Evolutionary conservation across 1,284 basidiomycete species (phyloP), one percentile per base, ranked within the genome.

Genomic region (Rhizopogon parksii): DNA sequence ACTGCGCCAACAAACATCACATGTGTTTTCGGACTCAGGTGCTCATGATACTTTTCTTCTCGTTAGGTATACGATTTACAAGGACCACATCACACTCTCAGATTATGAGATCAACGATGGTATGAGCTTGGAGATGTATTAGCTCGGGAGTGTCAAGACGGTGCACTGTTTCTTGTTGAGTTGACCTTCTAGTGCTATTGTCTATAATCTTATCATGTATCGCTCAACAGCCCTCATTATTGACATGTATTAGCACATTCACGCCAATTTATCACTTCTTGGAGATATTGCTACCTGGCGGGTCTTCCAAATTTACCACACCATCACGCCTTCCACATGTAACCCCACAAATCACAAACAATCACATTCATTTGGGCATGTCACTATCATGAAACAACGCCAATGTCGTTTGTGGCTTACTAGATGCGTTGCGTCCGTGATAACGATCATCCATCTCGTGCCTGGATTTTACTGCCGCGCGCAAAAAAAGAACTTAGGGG

Each of bases 101-200:
- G 96, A 99, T 70, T 99, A 97, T 64, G 94, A 97, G 73, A 95
- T 95, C 54, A 71, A 93, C 64, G 91, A 95, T 65, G 92, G 92
- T 34, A 93, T 92, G 90, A 93, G 89, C 69, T 73, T 95, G 65
- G 91, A 94, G 74, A 86, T 95, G 90, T 92, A 94, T 69, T 94
- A 69, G 67, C 45, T 39, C 27, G 25, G 2, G 21, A 24, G 17
- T 1, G 15, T 19, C 3, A 19, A 4, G 27, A 8, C 17, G 1
- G 0, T 17, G 30, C 2, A 14, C 27, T 43, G 27, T 30, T 40
- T 42, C 36, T 52, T 45, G 46, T 50, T 54, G 53, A 42, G 46
- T 52, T 21, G 11, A 49, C 17, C 12, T 24, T 7, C 32, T 43
- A 48, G 40, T 14, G 25, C n/a, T 35, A 43, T 43, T 40, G 12